Percentiles rank a stretch among this genome's conserved stretches.
These are phyloP conservation scores for Xanthoconium stramineum DNA, from an alignment of 768 basidiomycete genomes.

Conservation along the genomic window DNA sequence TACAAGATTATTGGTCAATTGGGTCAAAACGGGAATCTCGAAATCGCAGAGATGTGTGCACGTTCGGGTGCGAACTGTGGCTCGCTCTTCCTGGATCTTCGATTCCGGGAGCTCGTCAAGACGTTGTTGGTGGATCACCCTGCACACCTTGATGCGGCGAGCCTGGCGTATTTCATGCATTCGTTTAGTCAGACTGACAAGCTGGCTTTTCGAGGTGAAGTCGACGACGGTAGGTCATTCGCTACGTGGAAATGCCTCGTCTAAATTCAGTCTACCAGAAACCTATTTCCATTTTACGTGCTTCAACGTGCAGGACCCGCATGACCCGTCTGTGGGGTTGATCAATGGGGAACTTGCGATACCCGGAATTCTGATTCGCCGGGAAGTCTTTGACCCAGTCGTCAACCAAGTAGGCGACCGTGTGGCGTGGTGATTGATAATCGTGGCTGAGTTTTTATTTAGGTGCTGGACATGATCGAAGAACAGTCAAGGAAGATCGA, in stretches of 20 bases:
- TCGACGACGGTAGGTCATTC: conserved; percentile 63
- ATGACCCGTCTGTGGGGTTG: conserved; percentile 76
- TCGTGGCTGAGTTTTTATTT: conserved; percentile 10
- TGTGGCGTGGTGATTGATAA: conserved; percentile 4
- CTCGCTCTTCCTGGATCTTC: conserved; percentile 81
- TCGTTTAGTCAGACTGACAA: conserved; percentile 90
- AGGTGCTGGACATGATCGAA: conserved; percentile 80
- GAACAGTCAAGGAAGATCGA: conserved; percentile 66
- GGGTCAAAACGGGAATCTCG: conserved; percentile 71
- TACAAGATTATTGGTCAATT: conserved; percentile 82
- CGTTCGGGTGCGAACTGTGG: conserved; percentile 87
- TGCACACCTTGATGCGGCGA: conserved; percentile 76
- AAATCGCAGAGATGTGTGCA: conserved; percentile 89
- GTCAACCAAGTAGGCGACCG: conserved; percentile 59
- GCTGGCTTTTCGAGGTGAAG: conserved; percentile 65
- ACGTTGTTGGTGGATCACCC: conserved; percentile 81
- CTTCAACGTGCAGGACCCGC: conserved; percentile 82
- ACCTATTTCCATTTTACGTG: conserved; percentile 87
- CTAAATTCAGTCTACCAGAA: conserved; percentile 40
- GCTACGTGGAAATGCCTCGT: background rate
- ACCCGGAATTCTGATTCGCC: conserved; percentile 72
- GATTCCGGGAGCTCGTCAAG: conserved; percentile 79
- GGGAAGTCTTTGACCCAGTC: conserved; percentile 87
- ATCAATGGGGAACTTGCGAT: conserved; percentile 82
- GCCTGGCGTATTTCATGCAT: conserved; percentile 85